phyloP scores from a whole-genome alignment of 2,329 filamentous ascomycete genomes.

The Monosporascus sp. region DNA sequence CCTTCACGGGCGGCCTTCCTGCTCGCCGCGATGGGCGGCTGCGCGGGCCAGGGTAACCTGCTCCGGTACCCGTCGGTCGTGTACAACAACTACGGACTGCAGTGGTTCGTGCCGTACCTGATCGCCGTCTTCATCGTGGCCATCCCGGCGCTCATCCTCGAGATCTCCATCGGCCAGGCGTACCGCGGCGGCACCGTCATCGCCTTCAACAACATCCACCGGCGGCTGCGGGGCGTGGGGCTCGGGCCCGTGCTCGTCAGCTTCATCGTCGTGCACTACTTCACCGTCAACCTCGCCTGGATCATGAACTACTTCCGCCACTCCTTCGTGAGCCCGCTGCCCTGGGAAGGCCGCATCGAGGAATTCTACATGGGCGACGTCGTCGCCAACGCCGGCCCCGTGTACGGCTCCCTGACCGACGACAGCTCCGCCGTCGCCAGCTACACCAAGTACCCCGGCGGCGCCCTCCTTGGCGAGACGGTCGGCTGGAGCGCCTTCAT shows the following conservation, averaged over 20 bases:
- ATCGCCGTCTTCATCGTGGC: constrained; percentile 50
- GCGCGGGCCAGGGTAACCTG: constrained; percentile 53
- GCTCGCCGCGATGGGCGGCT: constrained; percentile 54
- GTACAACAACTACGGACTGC: constrained; percentile 55
- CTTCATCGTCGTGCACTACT: constrained; percentile 52
- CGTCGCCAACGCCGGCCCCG: constrained; percentile 40
- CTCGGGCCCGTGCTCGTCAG: constrained; percentile 47
- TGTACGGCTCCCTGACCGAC: constrained; percentile 31
- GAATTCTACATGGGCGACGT: constrained; percentile 49
- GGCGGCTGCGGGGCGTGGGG: constrained; percentile 48
- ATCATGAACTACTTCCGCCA: constrained; percentile 55
- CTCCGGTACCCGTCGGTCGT: constrained; percentile 53
- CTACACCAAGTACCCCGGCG: constrained; percentile 43
- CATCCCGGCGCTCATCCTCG: constrained; percentile 50
- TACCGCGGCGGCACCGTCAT: constrained; percentile 52
- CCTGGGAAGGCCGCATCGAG: constrained; percentile 45
- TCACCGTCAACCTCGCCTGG: constrained; percentile 52
- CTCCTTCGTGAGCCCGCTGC: constrained; percentile 49
- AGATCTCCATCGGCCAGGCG: constrained; percentile 65
- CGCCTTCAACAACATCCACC: constrained; percentile 48
- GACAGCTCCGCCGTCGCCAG: constrained; percentile 33
- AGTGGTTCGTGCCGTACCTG: constrained; percentile 57
- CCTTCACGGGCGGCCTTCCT: constrained; percentile 50
- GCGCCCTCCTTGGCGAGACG: constrained; percentile 47
- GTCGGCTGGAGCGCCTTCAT: constrained; percentile 54